These are phyloP conservation scores for Synchytrium microbalum DNA, from an alignment of 371 early-diverging fungal genomes.

Conservation along the genomic window DNA sequence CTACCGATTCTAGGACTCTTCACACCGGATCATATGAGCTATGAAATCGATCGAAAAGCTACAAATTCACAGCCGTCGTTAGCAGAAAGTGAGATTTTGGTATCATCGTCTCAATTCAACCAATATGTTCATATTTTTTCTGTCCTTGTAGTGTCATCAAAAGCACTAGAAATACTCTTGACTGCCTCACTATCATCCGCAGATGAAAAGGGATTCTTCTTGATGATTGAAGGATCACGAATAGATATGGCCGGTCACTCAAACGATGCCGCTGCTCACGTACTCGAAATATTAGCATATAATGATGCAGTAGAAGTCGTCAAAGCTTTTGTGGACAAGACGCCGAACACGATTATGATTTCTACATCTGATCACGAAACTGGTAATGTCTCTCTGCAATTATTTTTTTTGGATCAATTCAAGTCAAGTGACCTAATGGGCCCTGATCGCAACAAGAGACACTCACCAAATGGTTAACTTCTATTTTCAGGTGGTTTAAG, in stretches of 20 bases:
- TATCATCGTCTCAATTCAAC: no score
- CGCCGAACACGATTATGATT: constrained; percentile 76
- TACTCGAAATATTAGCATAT: constrained; percentile 85
- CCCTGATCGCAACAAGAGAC: no score
- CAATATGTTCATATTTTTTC: no score
- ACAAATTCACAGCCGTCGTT: constrained; percentile 88
- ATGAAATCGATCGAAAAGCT: constrained; percentile 75
- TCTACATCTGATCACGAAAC: constrained; percentile 91
- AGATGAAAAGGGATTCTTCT: constrained; percentile 67
- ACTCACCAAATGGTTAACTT: neutral
- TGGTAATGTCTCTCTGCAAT: constrained; percentile 47
- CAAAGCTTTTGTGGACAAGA: constrained; percentile 57
- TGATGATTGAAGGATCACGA: constrained; percentile 92
- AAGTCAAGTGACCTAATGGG: no score
- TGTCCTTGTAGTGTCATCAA: constrained; percentile 79
- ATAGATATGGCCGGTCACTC: constrained; percentile 80
- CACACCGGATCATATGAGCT: constrained; percentile 74
- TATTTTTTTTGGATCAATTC: constrained; percentile 67
- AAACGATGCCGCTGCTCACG: constrained; percentile 88
- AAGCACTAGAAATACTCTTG: constrained; percentile 62
- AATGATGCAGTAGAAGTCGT: constrained; percentile 66
- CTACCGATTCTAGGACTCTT: constrained; percentile 78
- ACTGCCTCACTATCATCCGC: constrained; percentile 28
- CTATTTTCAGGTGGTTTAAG: neutral
- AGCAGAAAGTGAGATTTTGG: no score